Evolutionary conservation across 2,329 filamentous ascomycete species (phyloP).

Genomic region (Corynespora cassiicola): DNA sequence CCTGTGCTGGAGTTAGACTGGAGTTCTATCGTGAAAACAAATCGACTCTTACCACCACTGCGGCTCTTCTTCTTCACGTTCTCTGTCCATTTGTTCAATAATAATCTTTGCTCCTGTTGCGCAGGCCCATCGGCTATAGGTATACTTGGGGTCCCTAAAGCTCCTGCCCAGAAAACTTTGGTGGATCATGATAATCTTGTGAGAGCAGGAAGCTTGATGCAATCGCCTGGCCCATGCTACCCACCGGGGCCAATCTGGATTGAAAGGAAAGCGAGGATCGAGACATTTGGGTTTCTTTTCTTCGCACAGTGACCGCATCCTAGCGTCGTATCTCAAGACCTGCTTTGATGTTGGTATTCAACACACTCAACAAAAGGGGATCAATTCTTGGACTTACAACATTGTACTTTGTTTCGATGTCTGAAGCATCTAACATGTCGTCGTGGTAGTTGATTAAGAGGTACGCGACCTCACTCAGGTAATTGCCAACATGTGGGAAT

Average conservation of each 20-base stretch:
- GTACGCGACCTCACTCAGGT: slow-evolving; percentile 46
- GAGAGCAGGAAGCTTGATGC: slow-evolving; percentile 47
- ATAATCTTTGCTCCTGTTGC: slow-evolving; percentile 50
- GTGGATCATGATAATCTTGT: slow-evolving; percentile 56
- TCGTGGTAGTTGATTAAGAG: slow-evolving; percentile 49
- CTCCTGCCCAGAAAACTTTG: slow-evolving; percentile 51
- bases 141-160: slow-evolving; percentile 51
- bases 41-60: slow-evolving; percentile 51
- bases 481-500: slow-evolving; percentile 29
- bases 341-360: too few species aligned
- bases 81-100: slow-evolving; percentile 43
- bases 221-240: slow-evolving; percentile 49
- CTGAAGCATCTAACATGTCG: slow-evolving; percentile 40
- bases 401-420: slow-evolving; percentile 46
- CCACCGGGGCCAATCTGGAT: slow-evolving; percentile 49
- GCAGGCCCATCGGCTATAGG: slow-evolving; percentile 51
- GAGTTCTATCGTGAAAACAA: background rate
- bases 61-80: slow-evolving; percentile 45
- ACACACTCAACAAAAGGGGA: too few species aligned
- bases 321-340: slow-evolving; percentile 50
- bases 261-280: slow-evolving; percentile 34
- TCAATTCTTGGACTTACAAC: too few species aligned
- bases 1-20: too few species aligned
- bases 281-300: slow-evolving; percentile 46
- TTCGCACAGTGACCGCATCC: slow-evolving; percentile 40